A percentile compares a stretch with the other conserved stretches of the same genome.
These are phyloP conservation scores for Fusarium temperatum DNA, from an alignment of 2,329 filamentous ascomycete genomes.

Conservation along the genomic window DNA sequence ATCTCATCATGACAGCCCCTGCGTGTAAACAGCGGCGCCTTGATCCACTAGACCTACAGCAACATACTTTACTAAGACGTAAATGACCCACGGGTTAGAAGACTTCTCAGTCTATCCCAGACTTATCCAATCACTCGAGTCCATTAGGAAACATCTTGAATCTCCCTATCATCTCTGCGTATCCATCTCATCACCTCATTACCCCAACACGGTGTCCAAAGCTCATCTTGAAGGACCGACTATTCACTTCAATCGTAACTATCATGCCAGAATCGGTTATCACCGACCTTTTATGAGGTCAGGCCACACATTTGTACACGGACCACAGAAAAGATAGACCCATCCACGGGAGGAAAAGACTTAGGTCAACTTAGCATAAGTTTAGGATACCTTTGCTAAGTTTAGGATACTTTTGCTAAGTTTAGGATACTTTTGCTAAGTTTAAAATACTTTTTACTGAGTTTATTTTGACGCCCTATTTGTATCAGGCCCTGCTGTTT, in stretches of 20 bases:
- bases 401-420: too few species aligned
- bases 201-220: not conserved
- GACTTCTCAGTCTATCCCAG: not conserved
- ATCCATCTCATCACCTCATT: not conserved
- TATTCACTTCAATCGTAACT: not conserved
- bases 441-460: not conserved
- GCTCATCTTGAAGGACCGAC: not conserved
- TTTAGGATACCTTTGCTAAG: not conserved
- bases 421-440: not conserved
- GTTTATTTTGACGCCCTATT: not conserved
- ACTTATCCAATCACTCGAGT: not conserved
- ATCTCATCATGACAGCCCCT: not conserved
- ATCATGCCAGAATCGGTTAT: conserved; percentile 7
- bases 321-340: not conserved
- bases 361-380: not conserved
- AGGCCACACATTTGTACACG: conserved; percentile 1
- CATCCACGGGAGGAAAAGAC: not conserved
- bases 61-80: too few species aligned
- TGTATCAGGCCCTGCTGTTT: not conserved
- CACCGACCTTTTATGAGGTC: not conserved
- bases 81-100: too few species aligned
- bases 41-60: not conserved
- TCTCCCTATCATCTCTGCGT: too few species aligned
- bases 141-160: not conserved
- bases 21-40: too few species aligned